Conservation (phyloP, 805 yeast species). For the Candida easanensis region DNA sequence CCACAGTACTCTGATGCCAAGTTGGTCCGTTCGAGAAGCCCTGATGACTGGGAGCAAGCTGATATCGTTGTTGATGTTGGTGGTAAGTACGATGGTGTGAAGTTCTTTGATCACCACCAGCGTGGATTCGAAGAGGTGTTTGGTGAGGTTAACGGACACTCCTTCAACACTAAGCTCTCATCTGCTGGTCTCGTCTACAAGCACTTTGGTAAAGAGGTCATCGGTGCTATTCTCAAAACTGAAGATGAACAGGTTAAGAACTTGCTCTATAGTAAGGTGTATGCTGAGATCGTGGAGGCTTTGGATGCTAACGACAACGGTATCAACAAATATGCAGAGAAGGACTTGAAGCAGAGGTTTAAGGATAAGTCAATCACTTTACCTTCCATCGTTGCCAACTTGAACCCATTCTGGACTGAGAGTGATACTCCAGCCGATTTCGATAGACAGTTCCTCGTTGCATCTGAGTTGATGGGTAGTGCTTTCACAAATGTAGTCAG, state of each 20-base stretch:
- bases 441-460: conserved; percentile 64
- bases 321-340: conserved; percentile 61
- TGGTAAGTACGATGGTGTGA: conserved; percentile 82
- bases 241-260: conserved; percentile 46
- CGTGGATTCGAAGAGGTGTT: conserved; percentile 83
- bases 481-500: conserved; percentile 67
- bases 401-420: conserved; percentile 86
- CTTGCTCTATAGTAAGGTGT: conserved; percentile 70
- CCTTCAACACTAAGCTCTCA: conserved; percentile 73
- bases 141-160: conserved; percentile 32
- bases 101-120: conserved; percentile 95
- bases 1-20: conserved; percentile 66
- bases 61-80: conserved; percentile 95
- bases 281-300: conserved; percentile 83
- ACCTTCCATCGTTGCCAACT: conserved; percentile 71
- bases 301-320: conserved; percentile 97
- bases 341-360: conserved; percentile 55
- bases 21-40: conserved; percentile 80
- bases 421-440: conserved; percentile 61
- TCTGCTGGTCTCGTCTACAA: conserved; percentile 94
- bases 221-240: conserved; percentile 47
- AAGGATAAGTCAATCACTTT: conserved; percentile 70
- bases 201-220: conserved; percentile 74
- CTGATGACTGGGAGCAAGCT: conserved; percentile 76
- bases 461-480: conserved; percentile 79